Evolutionary conservation across 371 early-diverging fungal genomes (phyloP).

Genomic region (Dichotomocladium elegans): DNA sequence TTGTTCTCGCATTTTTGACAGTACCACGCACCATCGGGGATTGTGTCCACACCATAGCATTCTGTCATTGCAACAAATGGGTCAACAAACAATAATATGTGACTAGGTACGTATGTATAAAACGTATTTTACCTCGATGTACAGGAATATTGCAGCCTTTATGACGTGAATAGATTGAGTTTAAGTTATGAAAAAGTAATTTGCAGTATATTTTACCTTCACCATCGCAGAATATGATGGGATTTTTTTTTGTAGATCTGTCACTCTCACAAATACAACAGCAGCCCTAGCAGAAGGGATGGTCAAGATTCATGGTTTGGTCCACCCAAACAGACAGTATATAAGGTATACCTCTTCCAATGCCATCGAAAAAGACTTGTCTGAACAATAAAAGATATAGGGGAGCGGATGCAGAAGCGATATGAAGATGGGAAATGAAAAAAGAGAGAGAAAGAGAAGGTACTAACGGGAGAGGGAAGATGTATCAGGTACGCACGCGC

Average conservation of each 20-base stretch:
- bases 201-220: slow-evolving; percentile 22
- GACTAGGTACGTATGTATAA: not conserved
- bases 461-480: not conserved
- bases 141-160: slow-evolving; percentile 47
- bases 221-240: slow-evolving; percentile 51
- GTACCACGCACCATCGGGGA: slow-evolving; percentile 48
- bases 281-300: slow-evolving; percentile 6
- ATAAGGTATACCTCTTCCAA: not conserved
- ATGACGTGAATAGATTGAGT: not conserved
- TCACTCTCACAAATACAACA: slow-evolving; percentile 44
- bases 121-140: slow-evolving; percentile 26
- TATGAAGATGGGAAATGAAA: not conserved
- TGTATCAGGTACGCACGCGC: not conserved
- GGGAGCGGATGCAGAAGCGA: not conserved
- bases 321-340: not conserved
- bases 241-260: slow-evolving; percentile 31
- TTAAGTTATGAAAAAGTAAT: not conserved
- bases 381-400: not conserved
- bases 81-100: not conserved
- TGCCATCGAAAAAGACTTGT: not conserved
- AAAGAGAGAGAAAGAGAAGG: not conserved
- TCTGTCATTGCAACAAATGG: slow-evolving; percentile 9
- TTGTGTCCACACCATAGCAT: slow-evolving; percentile 42
- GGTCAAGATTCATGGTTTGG: not conserved
- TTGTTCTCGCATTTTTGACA: slow-evolving; percentile 42